Evolutionary conservation across 441 rosid genomes (phyloP).

Genomic region (Heliophila coronopifolia): DNA sequence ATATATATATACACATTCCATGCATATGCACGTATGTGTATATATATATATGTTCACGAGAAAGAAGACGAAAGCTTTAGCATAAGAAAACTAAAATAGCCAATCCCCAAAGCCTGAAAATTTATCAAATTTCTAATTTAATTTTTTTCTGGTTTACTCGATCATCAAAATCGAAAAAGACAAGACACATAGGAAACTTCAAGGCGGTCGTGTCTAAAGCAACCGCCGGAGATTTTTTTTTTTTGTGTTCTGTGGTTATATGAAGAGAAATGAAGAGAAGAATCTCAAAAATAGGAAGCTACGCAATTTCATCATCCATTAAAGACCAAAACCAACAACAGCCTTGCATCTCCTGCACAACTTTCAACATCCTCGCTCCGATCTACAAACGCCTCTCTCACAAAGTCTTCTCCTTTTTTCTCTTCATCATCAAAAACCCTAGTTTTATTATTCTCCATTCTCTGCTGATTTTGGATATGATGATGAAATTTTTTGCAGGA

Average conservation of each 20-base stretch:
- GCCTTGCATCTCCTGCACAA: slow-evolving; percentile 82
- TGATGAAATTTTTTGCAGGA: too few relatives aligned
- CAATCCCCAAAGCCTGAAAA: too few relatives aligned
- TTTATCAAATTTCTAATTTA: too few relatives aligned
- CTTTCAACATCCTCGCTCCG: slow-evolving; percentile 89
- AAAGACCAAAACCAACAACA: slow-evolving; percentile 60
- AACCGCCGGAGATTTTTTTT: slow-evolving; percentile 23
- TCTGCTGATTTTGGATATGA: not conserved
- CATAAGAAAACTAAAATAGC: too few relatives aligned
- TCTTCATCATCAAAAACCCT: not conserved
- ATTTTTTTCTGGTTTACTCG: too few relatives aligned
- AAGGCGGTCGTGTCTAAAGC: too few relatives aligned
- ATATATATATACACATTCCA: too few relatives aligned
- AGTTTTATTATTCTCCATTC: not conserved
- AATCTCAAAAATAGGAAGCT: slow-evolving; percentile 72
- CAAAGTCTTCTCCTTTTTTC: slow-evolving; percentile 27
- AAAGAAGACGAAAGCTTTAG: too few relatives aligned
- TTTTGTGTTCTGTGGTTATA: not conserved
- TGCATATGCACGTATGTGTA: too few relatives aligned
- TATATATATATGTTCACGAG: too few relatives aligned
- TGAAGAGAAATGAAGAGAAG: slow-evolving; percentile 43
- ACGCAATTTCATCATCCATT: slow-evolving; percentile 73
- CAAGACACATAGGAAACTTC: too few relatives aligned
- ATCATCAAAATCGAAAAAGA: too few relatives aligned
- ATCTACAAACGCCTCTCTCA: slow-evolving; percentile 70